Percentiles rank a stretch among this genome's conserved stretches.
Conservation (phyloP, 2,329 filamentous ascomycete genomes). For the Aspergillus fumigatiaffinis region DNA sequence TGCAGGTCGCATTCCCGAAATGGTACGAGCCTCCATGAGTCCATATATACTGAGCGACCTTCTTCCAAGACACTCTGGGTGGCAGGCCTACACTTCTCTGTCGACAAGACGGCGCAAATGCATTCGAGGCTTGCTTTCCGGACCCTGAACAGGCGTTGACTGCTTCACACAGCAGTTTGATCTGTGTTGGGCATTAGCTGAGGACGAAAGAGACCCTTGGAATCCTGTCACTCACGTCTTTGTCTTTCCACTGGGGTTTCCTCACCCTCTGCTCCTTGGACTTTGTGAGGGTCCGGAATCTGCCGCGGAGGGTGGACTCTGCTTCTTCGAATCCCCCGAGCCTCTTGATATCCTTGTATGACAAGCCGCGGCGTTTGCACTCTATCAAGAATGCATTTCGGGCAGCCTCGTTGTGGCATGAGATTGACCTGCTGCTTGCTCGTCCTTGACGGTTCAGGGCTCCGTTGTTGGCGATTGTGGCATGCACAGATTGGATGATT, state of each 20-base stretch:
- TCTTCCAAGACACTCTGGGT: conserved; percentile 57
- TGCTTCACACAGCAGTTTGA: conserved; percentile 39
- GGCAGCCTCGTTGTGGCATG: conserved; percentile 17
- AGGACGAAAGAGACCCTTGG: background rate
- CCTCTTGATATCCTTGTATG: conserved; percentile 47
- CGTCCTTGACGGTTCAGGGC: background rate
- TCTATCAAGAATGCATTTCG: conserved; percentile 40
- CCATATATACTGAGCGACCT: conserved; percentile 52
- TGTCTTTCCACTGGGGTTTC: conserved; percentile 42
- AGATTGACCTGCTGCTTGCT: conserved; percentile 1
- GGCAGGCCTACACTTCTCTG: conserved; percentile 12
- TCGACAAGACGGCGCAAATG: conserved; percentile 2
- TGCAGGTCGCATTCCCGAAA: conserved; percentile 59
- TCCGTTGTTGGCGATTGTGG: background rate
- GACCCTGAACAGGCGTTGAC: conserved; percentile 26
- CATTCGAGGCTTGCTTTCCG: conserved; percentile 1
- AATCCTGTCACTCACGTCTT: conserved; percentile 37
- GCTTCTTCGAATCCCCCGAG: conserved; percentile 42
- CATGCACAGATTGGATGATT: background rate
- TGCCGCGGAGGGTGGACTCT: conserved; percentile 46
- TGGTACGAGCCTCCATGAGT: conserved; percentile 53
- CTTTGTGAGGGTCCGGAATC: conserved; percentile 46
- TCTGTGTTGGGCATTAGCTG: conserved; percentile 22
- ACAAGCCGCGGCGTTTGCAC: conserved; percentile 39
- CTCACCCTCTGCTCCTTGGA: conserved; percentile 42